Conservation (phyloP, 495 filamentous ascomycete genomes). For the Podospora appendiculata region DNA sequence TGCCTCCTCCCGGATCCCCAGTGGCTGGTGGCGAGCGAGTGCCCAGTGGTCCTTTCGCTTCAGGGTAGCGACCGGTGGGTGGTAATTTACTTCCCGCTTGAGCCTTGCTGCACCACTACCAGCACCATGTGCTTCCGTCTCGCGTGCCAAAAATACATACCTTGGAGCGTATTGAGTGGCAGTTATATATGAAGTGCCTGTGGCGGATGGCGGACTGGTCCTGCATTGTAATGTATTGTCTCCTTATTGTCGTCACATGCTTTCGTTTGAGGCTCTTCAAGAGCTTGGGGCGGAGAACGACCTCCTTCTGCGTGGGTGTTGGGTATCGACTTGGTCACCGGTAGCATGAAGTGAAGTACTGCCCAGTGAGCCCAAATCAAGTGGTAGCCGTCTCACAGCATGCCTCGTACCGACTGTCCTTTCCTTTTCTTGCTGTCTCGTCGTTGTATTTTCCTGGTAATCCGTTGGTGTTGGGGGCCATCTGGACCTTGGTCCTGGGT, state of each 20-base stretch:
- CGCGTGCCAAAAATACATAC: constrained; percentile 15
- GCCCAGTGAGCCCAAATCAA: too few species aligned
- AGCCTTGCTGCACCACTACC: too few species aligned
- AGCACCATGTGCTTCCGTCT: constrained; percentile 3
- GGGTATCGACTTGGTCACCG: not conserved
- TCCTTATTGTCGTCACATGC: not conserved
- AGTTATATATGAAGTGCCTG: constrained; percentile 6
- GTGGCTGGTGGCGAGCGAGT: not conserved
- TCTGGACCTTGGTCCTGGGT: too few species aligned
- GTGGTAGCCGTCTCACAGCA: too few species aligned
- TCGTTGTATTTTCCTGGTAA: too few species aligned
- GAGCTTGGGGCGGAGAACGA: not conserved
- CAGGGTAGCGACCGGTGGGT: not conserved
- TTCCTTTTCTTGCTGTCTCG: too few species aligned
- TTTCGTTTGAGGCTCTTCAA: not conserved
- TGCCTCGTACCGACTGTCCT: too few species aligned
- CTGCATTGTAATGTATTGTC: not conserved
- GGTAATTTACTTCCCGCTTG: constrained; percentile 11
- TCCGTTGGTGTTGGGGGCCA: too few species aligned
- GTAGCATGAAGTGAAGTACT: too few species aligned
- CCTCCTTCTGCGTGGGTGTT: not conserved
- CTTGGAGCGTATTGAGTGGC: not conserved
- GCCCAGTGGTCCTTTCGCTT: not conserved
- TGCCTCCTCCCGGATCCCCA: not conserved
- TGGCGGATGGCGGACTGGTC: not conserved